A percentile compares a stretch with the other conserved stretches of the same genome.
Evolutionary conservation across 352 stramenopile species (phyloP).

Genomic region (Globisporangium acanthophoron): DNA sequence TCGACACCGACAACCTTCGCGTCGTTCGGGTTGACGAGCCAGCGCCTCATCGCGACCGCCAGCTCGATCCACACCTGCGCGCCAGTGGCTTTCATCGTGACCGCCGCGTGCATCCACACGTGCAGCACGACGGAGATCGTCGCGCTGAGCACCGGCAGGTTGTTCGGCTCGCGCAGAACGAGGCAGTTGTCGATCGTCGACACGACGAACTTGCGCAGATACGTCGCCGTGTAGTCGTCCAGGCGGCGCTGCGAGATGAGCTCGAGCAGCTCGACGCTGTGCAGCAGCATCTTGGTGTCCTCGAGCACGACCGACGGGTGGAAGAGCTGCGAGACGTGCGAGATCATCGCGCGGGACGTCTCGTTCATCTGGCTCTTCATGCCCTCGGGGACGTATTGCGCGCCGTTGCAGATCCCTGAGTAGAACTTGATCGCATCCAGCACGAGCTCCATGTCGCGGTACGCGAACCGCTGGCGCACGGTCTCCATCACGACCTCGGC

Average conservation of each 20-base stretch:
- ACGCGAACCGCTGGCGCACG: conserved; percentile 79
- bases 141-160: conserved; percentile 53
- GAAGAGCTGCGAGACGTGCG: conserved; percentile 84
- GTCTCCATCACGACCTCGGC: conserved; percentile 86
- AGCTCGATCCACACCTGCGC: conserved; percentile 80
- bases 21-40: conserved; percentile 63
- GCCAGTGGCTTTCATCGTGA: conserved; percentile 44
- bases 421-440: conserved; percentile 88
- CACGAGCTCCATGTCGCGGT: conserved; percentile 78
- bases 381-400: conserved; percentile 65
- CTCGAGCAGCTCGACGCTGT: conserved; percentile 84
- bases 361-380: conserved; percentile 85
- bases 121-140: conserved; percentile 83
- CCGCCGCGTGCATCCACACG: conserved; percentile 81
- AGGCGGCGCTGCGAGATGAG: conserved; percentile 75
- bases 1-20: conserved; percentile 52
- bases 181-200: conserved; percentile 79
- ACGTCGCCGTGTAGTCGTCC: conserved; percentile 83
- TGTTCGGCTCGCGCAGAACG: conserved; percentile 60
- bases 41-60: conserved; percentile 71
- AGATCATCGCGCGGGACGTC: conserved; percentile 79
- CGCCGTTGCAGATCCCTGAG: conserved; percentile 67
- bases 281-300: conserved; percentile 76
- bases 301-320: conserved; percentile 81
- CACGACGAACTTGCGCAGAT: conserved; percentile 83